Percentiles rank a stretch among this genome's conserved stretches.
Evolutionary conservation across 2,329 filamentous ascomycete genomes (phyloP).

Genomic region (Elsinoe fawcettii): DNA sequence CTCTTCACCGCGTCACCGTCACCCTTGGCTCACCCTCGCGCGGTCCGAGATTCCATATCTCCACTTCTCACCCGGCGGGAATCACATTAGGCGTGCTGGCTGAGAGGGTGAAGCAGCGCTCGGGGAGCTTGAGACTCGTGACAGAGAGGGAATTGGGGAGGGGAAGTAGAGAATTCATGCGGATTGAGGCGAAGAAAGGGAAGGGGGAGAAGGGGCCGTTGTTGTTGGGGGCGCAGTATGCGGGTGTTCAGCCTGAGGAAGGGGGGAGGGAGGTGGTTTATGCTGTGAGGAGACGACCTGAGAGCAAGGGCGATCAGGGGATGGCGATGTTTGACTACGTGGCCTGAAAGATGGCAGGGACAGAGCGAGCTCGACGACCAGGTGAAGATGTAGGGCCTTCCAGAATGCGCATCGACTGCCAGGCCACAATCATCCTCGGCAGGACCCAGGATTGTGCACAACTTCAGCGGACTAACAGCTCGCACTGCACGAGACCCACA

Average conservation of each 20-base stretch:
- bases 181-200: neutral
- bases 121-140: neutral
- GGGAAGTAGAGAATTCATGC: too few relatives aligned
- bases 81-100: neutral
- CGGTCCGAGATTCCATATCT: neutral
- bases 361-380: too few relatives aligned
- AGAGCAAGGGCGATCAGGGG: neutral
- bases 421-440: too few relatives aligned
- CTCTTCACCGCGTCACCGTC: neutral
- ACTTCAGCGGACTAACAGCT: too few relatives aligned
- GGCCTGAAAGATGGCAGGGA: neutral
- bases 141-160: too few relatives aligned
- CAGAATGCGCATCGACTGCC: too few relatives aligned
- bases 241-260: neutral
- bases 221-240: neutral
- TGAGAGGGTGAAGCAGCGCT: neutral
- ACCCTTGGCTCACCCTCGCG: neutral
- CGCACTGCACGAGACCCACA: too few relatives aligned
- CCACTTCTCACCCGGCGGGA: neutral
- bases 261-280: neutral
- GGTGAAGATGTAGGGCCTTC: too few relatives aligned
- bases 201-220: neutral
- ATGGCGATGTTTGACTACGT: neutral
- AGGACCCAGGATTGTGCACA: too few relatives aligned
- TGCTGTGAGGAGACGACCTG: neutral